A percentile compares a stretch with the other conserved stretches of the same genome.
phyloP scores from a whole-genome alignment of 768 basidiomycete genomes.

The Mycena kentingensis region DNA sequence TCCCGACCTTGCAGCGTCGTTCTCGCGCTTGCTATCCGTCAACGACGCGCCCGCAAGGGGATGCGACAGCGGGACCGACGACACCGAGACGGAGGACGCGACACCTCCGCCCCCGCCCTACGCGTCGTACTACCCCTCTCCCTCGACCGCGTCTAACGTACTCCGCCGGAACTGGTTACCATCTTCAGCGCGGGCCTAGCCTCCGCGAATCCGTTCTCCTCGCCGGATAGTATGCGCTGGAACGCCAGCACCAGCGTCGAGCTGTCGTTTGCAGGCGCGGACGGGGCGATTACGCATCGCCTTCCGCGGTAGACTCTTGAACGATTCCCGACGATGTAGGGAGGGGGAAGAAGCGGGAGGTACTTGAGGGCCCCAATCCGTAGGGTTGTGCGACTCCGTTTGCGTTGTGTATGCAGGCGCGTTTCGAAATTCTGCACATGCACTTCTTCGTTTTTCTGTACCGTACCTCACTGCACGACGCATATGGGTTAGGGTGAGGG shows the following conservation, averaged over 20 bases:
- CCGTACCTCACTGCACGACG: no score
- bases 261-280: constrained; percentile 51
- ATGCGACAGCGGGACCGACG: constrained; percentile 20
- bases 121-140: constrained; percentile 9
- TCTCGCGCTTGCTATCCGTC: constrained; percentile 43
- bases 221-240: constrained; percentile 38
- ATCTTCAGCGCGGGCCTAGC: constrained; percentile 1
- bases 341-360: constrained; percentile 16
- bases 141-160: constrained; percentile 7
- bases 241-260: constrained; percentile 43
- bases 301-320: constrained; percentile 43
- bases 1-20: constrained; percentile 33
- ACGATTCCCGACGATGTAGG: constrained; percentile 28
- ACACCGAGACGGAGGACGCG: constrained; percentile 15
- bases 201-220: constrained; percentile 32
- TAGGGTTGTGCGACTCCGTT: no score
- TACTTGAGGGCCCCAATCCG: constrained; percentile 26
- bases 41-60: constrained; percentile 24
- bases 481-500: no score
- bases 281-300: constrained; percentile 50
- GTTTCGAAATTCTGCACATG: no score
- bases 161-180: background rate
- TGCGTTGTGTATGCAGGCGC: no score
- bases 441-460: no score
- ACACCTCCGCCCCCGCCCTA: constrained; percentile 26